Percentiles rank a stretch among this genome's conserved stretches.
Conservation (phyloP, 2,329 filamentous ascomycete genomes). For the Diplodia mutila region DNA sequence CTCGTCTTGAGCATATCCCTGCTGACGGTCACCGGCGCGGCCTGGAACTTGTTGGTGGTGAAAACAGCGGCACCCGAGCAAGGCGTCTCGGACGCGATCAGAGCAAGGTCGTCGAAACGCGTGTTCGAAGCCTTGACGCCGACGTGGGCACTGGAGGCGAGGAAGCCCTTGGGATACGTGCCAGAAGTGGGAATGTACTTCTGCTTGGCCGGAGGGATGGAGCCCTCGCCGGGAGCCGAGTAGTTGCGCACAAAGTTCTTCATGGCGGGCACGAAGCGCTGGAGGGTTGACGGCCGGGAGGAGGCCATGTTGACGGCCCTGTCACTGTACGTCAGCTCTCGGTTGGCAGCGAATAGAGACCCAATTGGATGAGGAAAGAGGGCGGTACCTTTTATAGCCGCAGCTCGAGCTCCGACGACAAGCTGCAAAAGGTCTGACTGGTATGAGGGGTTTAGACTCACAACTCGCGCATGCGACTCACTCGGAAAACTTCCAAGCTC, state of each 20-base stretch:
- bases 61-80: constrained; percentile 91
- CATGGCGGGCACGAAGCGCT: constrained; percentile 34
- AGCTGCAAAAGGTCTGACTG: not conserved
- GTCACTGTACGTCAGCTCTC: not conserved
- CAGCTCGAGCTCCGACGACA: constrained; percentile 16
- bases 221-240: constrained; percentile 61
- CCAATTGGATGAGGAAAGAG: not conserved
- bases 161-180: constrained; percentile 88
- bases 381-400: constrained; percentile 15
- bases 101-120: constrained; percentile 84
- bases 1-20: constrained; percentile 69
- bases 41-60: constrained; percentile 98
- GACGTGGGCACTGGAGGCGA: constrained; percentile 82
- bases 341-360: not conserved
- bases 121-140: constrained; percentile 95
- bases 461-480: constrained; percentile 12
- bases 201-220: constrained; percentile 77
- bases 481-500: constrained; percentile 18
- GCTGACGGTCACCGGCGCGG: constrained; percentile 89
- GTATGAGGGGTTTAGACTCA: constrained; percentile 1
- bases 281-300: constrained; percentile 20
- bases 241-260: constrained; percentile 55
- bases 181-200: constrained; percentile 87
- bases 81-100: constrained; percentile 83
- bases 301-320: constrained; percentile 25